Percentiles rank a stretch among this genome's conserved stretches.
Conservation (phyloP, 495 filamentous ascomycete genomes). For the Annulohypoxylon stygium region DNA sequence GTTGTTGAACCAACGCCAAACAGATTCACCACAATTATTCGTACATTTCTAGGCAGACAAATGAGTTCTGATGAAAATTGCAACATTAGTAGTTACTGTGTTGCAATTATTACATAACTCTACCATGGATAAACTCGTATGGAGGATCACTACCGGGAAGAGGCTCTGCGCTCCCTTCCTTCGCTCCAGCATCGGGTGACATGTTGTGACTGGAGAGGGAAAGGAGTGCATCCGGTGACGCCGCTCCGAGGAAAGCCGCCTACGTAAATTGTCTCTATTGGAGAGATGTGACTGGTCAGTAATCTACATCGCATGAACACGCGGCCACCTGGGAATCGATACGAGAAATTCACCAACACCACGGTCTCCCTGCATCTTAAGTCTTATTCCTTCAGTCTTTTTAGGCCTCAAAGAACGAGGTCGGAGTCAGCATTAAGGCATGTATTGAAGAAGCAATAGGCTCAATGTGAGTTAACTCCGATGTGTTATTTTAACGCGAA, state of each 20-base stretch:
- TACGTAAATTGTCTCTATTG: not conserved
- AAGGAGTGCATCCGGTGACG: not conserved
- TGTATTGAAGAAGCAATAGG: not conserved
- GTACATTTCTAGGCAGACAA: not conserved
- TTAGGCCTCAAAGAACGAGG: conserved; percentile 10
- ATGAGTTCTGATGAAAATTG: not conserved
- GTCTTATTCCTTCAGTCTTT: conserved; percentile 7
- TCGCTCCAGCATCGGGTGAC: not conserved
- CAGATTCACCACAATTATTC: not conserved
- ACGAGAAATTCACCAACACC: conserved; percentile 22
- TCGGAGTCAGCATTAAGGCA: not conserved
- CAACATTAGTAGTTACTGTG: not conserved
- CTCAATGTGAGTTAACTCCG: not conserved
- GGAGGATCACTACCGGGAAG: too few relatives aligned
- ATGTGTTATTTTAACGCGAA: not conserved
- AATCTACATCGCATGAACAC: conserved; percentile 19
- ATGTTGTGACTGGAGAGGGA: not conserved
- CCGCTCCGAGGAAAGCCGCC: conserved; percentile 1
- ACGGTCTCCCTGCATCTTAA: not conserved
- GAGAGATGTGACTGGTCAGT: conserved; percentile 31
- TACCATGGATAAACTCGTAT: not conserved
- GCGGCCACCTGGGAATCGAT: conserved; percentile 25
- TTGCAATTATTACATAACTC: conserved; percentile 7
- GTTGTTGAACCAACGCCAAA: not conserved
- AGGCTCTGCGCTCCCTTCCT: not conserved